Evolutionary conservation across 2,329 filamentous ascomycete genomes (phyloP).

Genomic region (Zopfia rhizophila): DNA sequence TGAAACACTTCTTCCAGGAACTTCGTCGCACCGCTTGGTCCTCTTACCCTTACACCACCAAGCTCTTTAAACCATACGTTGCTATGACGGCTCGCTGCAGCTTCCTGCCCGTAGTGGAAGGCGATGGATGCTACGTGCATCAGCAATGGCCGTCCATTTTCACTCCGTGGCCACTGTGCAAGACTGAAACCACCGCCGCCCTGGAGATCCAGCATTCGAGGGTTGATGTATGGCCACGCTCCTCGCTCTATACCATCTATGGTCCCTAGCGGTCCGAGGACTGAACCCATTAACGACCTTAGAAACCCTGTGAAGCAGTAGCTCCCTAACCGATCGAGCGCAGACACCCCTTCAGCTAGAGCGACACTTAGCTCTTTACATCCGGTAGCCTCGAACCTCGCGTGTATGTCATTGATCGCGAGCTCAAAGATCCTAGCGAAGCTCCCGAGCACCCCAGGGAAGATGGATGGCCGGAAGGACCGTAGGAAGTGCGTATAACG

Average conservation of each 20-base stretch:
- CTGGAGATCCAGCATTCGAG: constrained; percentile 1
- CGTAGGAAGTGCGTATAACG: constrained; percentile 2
- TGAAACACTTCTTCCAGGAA: too few relatives aligned
- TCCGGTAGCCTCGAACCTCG: background rate
- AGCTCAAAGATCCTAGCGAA: constrained; percentile 5
- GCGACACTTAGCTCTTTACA: constrained; percentile 1
- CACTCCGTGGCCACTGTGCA: too few relatives aligned
- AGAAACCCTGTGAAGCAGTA: constrained; percentile 10
- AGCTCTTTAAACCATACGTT: too few relatives aligned
- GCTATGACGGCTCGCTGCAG: too few relatives aligned
- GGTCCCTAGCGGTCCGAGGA: too few relatives aligned
- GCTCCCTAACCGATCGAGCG: constrained; percentile 5
- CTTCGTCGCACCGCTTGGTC: too few relatives aligned
- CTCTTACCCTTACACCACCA: too few relatives aligned
- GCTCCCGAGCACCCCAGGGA: constrained; percentile 1
- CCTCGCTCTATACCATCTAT: too few relatives aligned
- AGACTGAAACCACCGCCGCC: constrained; percentile 1
- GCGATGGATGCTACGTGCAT: too few relatives aligned
- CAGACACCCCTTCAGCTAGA: constrained; percentile 6
- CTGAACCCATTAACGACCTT: too few relatives aligned
- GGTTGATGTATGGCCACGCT: constrained; percentile 3
- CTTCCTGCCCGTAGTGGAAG: too few relatives aligned
- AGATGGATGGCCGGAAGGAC: constrained; percentile 5
- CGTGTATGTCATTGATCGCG: background rate
- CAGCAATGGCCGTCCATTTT: too few relatives aligned